Percentiles rank a stretch among this genome's conserved stretches.
Conservation (phyloP, 2,329 filamentous ascomycete species). For the Biscogniauxia marginata region DNA sequence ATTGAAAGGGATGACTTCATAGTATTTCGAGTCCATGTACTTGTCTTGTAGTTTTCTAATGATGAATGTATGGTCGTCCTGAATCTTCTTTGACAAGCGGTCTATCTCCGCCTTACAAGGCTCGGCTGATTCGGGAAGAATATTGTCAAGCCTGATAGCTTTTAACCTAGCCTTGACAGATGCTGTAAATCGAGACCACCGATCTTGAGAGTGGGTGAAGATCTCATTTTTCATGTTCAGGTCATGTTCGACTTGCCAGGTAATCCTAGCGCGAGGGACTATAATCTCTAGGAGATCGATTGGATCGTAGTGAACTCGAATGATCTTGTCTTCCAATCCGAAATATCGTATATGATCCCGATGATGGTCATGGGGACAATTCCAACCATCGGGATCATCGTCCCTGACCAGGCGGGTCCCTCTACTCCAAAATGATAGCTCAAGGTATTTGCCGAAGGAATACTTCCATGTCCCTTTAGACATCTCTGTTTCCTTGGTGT, state of each 20-base stretch:
- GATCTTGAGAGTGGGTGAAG: slow-evolving; percentile 75
- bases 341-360: slow-evolving; percentile 92
- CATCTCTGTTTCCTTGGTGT: slow-evolving; percentile 88
- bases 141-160: slow-evolving; percentile 87
- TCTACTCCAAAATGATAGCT: slow-evolving; percentile 92
- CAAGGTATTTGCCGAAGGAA: slow-evolving; percentile 97
- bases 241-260: slow-evolving; percentile 97
- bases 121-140: slow-evolving; percentile 82
- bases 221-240: slow-evolving; percentile 90
- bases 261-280: slow-evolving; percentile 84
- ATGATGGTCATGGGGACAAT: slow-evolving; percentile 87
- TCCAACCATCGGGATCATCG: slow-evolving; percentile 40
- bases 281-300: slow-evolving; percentile 93
- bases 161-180: slow-evolving; percentile 82
- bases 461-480: slow-evolving; percentile 96
- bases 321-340: slow-evolving; percentile 77
- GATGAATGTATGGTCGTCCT: slow-evolving; percentile 76
- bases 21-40: slow-evolving; percentile 93
- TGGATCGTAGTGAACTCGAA: slow-evolving; percentile 88
- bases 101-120: slow-evolving; percentile 82
- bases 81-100: slow-evolving; percentile 70
- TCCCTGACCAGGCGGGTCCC: slow-evolving; percentile 72
- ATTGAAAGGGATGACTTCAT: slow-evolving; percentile 94
- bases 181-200: slow-evolving; percentile 81
- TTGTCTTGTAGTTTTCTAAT: slow-evolving; percentile 79